phyloP scores from a whole-genome alignment of 768 basidiomycete species.

The Hypholoma sublateritium region DNA sequence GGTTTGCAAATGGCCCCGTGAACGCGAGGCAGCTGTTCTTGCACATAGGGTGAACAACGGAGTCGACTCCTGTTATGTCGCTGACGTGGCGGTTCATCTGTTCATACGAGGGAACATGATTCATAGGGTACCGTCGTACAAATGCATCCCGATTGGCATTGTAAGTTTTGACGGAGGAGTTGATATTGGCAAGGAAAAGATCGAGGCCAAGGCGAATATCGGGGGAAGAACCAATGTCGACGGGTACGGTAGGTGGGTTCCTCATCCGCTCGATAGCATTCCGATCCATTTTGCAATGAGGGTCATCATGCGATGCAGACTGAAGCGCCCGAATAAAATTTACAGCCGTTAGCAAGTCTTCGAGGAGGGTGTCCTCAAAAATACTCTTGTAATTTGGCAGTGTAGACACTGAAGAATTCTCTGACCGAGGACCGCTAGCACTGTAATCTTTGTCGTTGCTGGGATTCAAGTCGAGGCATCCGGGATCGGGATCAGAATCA shows the following conservation, averaged over 20 bases:
- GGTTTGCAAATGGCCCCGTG: conserved; percentile 19
- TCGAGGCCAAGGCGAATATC: conserved; percentile 18
- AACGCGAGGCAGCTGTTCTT: conserved; percentile 29
- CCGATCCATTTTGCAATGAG: conserved; percentile 21
- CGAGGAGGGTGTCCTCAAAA: not conserved
- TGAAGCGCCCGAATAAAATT: conserved; percentile 21
- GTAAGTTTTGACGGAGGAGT: conserved; percentile 16
- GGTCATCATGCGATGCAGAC: conserved; percentile 20
- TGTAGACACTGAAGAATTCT: not conserved
- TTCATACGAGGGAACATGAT: conserved; percentile 27
- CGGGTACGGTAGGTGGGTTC: conserved; percentile 13
- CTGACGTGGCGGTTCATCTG: conserved; percentile 21
- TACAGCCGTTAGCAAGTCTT: conserved; percentile 1
- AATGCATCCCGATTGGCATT: conserved; percentile 11
- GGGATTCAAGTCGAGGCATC: not conserved
- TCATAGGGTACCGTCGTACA: conserved; percentile 20
- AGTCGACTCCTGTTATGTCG: conserved; percentile 31
- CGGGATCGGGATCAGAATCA: not conserved
- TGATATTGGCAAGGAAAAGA: conserved; percentile 13
- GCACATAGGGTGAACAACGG: conserved; percentile 42
- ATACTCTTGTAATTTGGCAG: not conserved
- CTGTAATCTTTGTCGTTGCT: not conserved
- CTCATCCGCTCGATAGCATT: conserved; percentile 19
- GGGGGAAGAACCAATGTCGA: conserved; percentile 3
- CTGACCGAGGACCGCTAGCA: not conserved